phyloP scores from a whole-genome alignment of 1,284 basidiomycete genomes.

The Leccinum pachyderme region DNA sequence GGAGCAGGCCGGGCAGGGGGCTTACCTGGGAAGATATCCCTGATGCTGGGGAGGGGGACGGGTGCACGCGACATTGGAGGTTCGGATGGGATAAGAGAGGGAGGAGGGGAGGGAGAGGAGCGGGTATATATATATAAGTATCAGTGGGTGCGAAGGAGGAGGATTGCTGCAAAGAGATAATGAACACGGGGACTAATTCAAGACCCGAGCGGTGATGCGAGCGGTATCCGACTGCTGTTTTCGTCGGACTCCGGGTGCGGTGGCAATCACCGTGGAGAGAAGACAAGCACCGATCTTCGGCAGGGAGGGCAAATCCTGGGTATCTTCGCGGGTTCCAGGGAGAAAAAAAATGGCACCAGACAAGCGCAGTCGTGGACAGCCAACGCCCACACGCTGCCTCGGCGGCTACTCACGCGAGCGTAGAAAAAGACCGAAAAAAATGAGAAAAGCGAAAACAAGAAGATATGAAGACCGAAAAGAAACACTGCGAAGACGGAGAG shows the following conservation, averaged over 20 bases:
- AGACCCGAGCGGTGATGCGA: conserved; percentile 22
- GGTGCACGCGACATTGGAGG: conserved; percentile 25
- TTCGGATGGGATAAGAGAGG: background rate
- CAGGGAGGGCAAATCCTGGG: conserved; percentile 22
- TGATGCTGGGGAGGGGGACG: conserved; percentile 50
- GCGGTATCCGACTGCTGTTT: conserved; percentile 2
- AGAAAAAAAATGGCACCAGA: background rate
- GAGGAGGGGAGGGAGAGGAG: background rate
- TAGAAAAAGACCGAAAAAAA: background rate
- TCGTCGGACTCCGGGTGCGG: background rate
- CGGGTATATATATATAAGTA: conserved; percentile 13
- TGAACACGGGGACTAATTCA: conserved; percentile 22
- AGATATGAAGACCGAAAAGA: background rate
- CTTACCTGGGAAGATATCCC: conserved; percentile 57
- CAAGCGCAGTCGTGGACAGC: conserved; percentile 2
- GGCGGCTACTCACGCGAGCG: background rate
- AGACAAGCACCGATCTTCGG: conserved; percentile 18
- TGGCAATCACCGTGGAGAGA: conserved; percentile 29
- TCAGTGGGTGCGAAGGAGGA: conserved; percentile 5
- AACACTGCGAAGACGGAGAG: background rate
- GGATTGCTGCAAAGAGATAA: conserved; percentile 12
- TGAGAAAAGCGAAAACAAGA: background rate
- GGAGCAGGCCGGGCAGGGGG: background rate
- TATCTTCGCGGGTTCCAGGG: conserved; percentile 23
- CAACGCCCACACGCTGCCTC: background rate